Evolutionary conservation across 352 stramenopile genomes (phyloP), one percentile per base, ranked within the genome.

Genomic region (Saprolegnia diclina): DNA sequence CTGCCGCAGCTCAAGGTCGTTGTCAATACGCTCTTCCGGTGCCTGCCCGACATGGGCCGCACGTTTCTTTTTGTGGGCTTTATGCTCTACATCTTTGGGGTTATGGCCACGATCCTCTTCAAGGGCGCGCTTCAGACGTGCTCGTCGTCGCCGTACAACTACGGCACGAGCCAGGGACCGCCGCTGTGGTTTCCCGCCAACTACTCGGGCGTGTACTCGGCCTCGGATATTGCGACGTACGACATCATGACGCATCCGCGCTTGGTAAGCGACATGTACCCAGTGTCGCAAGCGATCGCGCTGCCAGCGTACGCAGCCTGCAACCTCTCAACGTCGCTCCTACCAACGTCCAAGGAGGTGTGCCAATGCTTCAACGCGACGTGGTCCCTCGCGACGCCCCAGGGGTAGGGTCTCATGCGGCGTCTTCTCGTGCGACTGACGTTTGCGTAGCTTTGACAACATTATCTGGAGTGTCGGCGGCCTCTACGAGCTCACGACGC

Each of bases 401-500:
- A 80, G 57, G 90, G 82, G 74, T 80, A 83, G 18, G 74, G 83
- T 13, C 71, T n/a, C n/a, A n/a, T n/a, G n/a, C n/a, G n/a, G n/a
- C n/a, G n/a, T n/a, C n/a, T n/a, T n/a, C n/a, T n/a, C n/a, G n/a
- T n/a, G n/a, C n/a, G n/a, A n/a, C n/a, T n/a, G n/a, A 48, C 42
- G 42, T 48, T 14, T 14, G 38, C 7, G 52, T 59, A 59, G 91
- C 56, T 97, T 97, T 59, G 76, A 97, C 76, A 96, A 97, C 74
- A 85, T 97, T 0, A 74, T 74, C 4, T 64, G 45, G 0, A 85
- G 88, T 0, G 89, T 97, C 77, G 68, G 92, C 5, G 84, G 85
- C 13, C 87, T 97, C 69, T 98, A 97, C 68, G 92, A 98, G 71
- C 95, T 98, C 48, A 96, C 90, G 5, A 96, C 90, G 0, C 96